Base-by-base conservation (phyloP, 2,329 filamentous ascomycete genomes). In the Hymenotorrendiella dingleyae region DNA sequence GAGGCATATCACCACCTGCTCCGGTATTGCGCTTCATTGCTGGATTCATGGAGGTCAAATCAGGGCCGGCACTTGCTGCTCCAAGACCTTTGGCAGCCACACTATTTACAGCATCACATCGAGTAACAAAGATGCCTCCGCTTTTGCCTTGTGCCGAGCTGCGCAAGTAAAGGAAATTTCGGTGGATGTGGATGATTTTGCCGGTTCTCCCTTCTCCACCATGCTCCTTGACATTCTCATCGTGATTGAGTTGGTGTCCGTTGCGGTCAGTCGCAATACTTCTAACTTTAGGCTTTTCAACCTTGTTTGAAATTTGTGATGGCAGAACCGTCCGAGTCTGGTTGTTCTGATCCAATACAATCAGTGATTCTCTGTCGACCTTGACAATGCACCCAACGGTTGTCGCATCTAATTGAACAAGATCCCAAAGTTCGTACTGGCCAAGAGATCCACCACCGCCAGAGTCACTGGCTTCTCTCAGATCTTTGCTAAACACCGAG, bases 401-500 rank as follows among this genome's bases (percentile, higher is more conserved):
- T 3, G 89, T 83, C 29, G 87, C 80, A 64, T 97, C 91, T 48
- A 98, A 78, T 65, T 97, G 90, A 11, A 98, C 88, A 20, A 98
- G 75, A 62, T 98, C 93, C 55, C 94, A 88, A 24, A 98, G 80
- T 54, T 90, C 85, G 63, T 86, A 97, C 64, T 94, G 86, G 9
- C 88, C 88, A n/a, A 91, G 69, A 23, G 81, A 80, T 21, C 87
- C 85, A 58, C 90, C 82, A 12, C 87, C 89, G 49, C 89, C 90
- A 54, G 89, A 88, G 61, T 97, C 93, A 42, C 87, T 88, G 21
- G 93, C 93, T 64, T 95, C 87, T 54, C 94, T 80, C 47, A 98
- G 69, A 67, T 98, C 93, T 63, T 94, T 96, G 70, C 91, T 96
- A 62, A 98, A 98, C 24, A 98, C 93, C 0, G 90, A 96, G 54